These are phyloP conservation scores for Platanus orientalis DNA, from an alignment of 164 flowering plant species.

Conservation along the genomic window DNA sequence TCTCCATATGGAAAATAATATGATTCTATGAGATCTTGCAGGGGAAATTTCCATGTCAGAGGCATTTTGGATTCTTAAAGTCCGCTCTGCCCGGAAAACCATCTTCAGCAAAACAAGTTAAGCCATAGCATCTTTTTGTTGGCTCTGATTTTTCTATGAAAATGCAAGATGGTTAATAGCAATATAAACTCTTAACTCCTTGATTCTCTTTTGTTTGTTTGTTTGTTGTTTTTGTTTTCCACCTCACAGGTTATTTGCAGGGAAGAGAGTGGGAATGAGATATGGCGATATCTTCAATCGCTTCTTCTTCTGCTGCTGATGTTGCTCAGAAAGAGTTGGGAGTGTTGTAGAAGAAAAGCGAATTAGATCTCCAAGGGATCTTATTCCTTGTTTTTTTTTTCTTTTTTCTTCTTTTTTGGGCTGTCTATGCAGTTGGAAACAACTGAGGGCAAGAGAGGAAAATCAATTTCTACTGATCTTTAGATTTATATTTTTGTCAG, in stretches of 20 bases:
- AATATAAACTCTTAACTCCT: too few species aligned
- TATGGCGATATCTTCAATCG: constrained; percentile 19
- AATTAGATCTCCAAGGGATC: constrained; percentile 26
- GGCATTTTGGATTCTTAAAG: constrained; percentile 38
- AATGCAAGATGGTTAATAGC: too few species aligned
- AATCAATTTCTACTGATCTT: constrained; percentile 19
- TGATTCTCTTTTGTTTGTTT: too few species aligned
- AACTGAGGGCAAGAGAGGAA: constrained; percentile 39
- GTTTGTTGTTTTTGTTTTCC: too few species aligned
- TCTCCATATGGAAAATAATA: not conserved
- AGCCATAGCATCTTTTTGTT: constrained; percentile 12
- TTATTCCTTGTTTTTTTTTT: not conserved
- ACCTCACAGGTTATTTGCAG: constrained; percentile 35
- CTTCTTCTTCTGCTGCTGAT: constrained; percentile 11
- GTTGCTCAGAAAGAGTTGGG: constrained; percentile 14
- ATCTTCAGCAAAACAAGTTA: constrained; percentile 41
- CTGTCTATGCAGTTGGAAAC: constrained; percentile 59
- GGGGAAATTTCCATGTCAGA: constrained; percentile 45
- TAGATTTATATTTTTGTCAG: constrained; percentile 15
- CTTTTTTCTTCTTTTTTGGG: constrained; percentile 13
- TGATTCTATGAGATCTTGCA: constrained; percentile 20
- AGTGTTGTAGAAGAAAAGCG: too few species aligned
- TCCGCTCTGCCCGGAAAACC: constrained; percentile 39
- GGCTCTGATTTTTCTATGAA: too few species aligned
- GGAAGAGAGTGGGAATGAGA: constrained; percentile 41